Conservation (phyloP, 2,329 filamentous ascomycete genomes). For the Alternaria hordeiaustralica region DNA sequence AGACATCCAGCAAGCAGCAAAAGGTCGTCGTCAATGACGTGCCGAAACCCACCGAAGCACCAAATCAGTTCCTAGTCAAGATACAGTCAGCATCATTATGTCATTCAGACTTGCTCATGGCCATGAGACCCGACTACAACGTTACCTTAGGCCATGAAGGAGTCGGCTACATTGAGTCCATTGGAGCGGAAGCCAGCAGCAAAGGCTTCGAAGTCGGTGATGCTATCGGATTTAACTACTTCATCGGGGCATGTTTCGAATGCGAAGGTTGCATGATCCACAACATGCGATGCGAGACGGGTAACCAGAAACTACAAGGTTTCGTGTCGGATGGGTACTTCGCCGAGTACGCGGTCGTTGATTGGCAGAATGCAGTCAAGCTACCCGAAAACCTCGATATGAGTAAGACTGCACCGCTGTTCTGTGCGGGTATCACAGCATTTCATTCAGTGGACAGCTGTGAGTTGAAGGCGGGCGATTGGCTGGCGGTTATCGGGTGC, state of each 20-base stretch:
- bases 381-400: constrained; percentile 49
- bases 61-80: constrained; percentile 39
- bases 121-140: constrained; percentile 33
- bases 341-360: constrained; percentile 56
- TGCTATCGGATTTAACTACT: constrained; percentile 56
- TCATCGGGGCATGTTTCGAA: constrained; percentile 55
- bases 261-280: constrained; percentile 57
- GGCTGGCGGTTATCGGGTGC: constrained; percentile 54
- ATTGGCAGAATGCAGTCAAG: constrained; percentile 54
- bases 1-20: constrained; percentile 22
- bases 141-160: constrained; percentile 57
- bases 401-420: constrained; percentile 51
- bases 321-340: constrained; percentile 56
- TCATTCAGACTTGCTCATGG: constrained; percentile 37
- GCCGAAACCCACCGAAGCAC: constrained; percentile 26
- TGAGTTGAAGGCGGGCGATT: constrained; percentile 42
- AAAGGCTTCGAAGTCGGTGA: constrained; percentile 55
- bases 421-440: constrained; percentile 60
- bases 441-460: constrained; percentile 43
- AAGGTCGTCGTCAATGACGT: constrained; percentile 42
- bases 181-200: constrained; percentile 41
- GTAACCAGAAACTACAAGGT: constrained; percentile 52
- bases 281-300: constrained; percentile 50
- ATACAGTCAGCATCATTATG: constrained; percentile 42
- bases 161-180: constrained; percentile 51